Evolutionary conservation across 768 basidiomycete genomes (phyloP).

Genomic region (Collybiopsis luxurians): DNA sequence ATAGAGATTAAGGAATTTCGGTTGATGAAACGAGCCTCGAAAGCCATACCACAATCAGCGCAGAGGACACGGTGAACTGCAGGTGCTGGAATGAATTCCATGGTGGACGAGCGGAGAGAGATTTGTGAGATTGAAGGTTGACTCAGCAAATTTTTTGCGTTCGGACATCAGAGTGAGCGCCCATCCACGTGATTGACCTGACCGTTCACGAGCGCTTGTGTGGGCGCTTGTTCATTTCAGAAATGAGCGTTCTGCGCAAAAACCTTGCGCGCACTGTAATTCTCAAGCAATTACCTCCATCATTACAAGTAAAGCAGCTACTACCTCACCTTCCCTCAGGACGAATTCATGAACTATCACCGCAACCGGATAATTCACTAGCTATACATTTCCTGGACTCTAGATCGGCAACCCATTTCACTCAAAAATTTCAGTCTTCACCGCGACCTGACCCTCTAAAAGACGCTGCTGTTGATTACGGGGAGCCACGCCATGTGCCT

Average conservation of each 20-base stretch:
- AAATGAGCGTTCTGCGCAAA: constrained; percentile 2
- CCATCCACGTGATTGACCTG: too few species aligned
- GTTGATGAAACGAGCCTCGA: neutral
- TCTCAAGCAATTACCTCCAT: neutral
- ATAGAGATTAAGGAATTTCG: constrained; percentile 6
- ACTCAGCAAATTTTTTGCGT: constrained; percentile 5
- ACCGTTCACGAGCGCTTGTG: too few species aligned
- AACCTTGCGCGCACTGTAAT: neutral
- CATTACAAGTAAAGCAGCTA: neutral
- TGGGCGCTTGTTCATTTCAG: too few species aligned
- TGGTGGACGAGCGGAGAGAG: constrained; percentile 22
- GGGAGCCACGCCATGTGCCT: neutral
- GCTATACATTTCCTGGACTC: constrained; percentile 3
- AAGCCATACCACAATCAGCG: constrained; percentile 75
- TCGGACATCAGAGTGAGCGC: too few species aligned
- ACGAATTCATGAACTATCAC: neutral
- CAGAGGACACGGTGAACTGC: constrained; percentile 83
- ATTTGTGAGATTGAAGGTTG: neutral
- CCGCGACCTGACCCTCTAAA: neutral
- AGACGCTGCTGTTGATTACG: neutral
- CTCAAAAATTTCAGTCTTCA: neutral
- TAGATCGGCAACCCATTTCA: neutral
- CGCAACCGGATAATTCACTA: neutral
- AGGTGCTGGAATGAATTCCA: constrained; percentile 79
- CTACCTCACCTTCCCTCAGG: neutral